Evolutionary conservation across 1,284 basidiomycete genomes (phyloP).

Genomic region (Fistulinella staudtii): DNA sequence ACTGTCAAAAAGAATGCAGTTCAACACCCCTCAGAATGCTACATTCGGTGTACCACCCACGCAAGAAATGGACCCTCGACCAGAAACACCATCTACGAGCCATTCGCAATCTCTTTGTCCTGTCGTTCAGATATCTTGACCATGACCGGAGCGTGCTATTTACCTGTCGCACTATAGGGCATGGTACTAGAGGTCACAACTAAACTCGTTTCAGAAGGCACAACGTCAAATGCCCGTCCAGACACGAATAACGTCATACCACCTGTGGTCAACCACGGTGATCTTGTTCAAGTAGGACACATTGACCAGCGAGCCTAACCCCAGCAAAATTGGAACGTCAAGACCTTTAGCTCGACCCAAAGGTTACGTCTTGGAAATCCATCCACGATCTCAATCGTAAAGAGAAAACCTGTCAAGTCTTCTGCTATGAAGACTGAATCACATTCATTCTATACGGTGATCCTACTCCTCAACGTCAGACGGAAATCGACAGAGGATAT

Average conservation of each 20-base stretch:
- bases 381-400: not conserved
- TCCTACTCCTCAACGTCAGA: no score
- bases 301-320: conserved; percentile 10
- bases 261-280: no score
- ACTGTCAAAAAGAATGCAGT: conserved; percentile 22
- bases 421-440: not conserved
- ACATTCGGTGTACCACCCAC: no score
- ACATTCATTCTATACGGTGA: no score
- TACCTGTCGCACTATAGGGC: conserved; percentile 4
- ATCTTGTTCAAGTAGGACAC: no score
- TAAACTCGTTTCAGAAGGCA: not conserved
- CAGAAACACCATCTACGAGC: conserved; percentile 8
- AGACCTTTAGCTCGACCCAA: not conserved
- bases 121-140: conserved; percentile 7
- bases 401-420: not conserved
- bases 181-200: conserved; percentile 10
- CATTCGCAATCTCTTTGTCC: conserved; percentile 8
- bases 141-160: conserved; percentile 8
- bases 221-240: not conserved
- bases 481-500: conserved; percentile 4
- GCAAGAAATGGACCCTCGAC: conserved; percentile 12
- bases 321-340: conserved; percentile 4
- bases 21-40: no score
- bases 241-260: no score
- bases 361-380: not conserved